These are phyloP conservation scores for Anacardium occidentale DNA, from an alignment of 345 rosid species.

Conservation along the genomic window DNA sequence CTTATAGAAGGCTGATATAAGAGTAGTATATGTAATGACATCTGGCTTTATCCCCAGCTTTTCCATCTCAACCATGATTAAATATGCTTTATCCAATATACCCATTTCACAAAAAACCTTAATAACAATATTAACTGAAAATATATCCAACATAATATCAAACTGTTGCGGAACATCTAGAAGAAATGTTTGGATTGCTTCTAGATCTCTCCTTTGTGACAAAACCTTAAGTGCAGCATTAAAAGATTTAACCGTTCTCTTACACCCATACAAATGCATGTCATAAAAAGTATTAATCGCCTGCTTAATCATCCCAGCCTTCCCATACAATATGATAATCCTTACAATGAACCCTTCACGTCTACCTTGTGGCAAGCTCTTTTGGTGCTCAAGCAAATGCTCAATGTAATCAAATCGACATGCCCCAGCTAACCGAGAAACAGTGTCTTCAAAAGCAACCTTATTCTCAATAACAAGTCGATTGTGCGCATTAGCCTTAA, in stretches of 20 bases:
- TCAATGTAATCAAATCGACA: constrained; percentile 64
- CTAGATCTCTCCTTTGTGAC: constrained; percentile 44
- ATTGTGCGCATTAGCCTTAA: constrained; percentile 69
- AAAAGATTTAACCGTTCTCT: constrained; percentile 67
- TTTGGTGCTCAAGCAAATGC: constrained; percentile 80
- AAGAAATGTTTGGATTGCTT: constrained; percentile 50
- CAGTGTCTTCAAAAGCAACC: constrained; percentile 72
- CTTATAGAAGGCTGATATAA: constrained; percentile 65
- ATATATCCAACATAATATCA: constrained; percentile 42
- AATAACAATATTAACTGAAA: constrained; percentile 57
- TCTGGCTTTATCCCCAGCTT: constrained; percentile 58
- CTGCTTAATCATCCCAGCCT: constrained; percentile 71
- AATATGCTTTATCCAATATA: constrained; percentile 53
- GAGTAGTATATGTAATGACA: constrained; percentile 72
- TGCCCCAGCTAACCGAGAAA: constrained; percentile 72
- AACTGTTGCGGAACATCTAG: constrained; percentile 39
- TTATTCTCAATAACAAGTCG: constrained; percentile 59
- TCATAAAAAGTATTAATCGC: constrained; percentile 56
- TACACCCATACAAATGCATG: constrained; percentile 65
- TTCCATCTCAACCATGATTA: constrained; percentile 56
- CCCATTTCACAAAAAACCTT: constrained; percentile 60
- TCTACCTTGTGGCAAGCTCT: constrained; percentile 73
- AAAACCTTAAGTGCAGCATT: constrained; percentile 70
- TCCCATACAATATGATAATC: constrained; percentile 79
- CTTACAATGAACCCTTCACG: constrained; percentile 82